phyloP scores from a whole-genome alignment of 108 stramenopile species.

The Pseudonitzschia delicatissima region DNA sequence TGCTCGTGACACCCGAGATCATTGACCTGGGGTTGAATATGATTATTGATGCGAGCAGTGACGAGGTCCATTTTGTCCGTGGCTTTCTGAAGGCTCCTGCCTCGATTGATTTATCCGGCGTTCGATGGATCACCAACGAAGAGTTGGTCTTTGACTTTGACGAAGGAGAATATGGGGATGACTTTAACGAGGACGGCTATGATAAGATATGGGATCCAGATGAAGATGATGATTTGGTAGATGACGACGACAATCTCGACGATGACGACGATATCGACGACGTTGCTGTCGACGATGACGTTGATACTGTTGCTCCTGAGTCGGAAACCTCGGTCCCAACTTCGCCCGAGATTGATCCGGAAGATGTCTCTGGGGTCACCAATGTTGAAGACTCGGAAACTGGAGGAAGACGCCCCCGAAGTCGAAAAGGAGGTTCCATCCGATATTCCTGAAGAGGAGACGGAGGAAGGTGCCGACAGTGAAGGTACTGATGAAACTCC shows the following conservation, averaged over 20 bases:
- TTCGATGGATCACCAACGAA: conserved; percentile 36
- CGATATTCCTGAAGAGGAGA: too few species aligned
- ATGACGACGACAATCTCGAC: not conserved
- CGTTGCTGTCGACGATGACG: too few species aligned
- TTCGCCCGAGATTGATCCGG: not conserved
- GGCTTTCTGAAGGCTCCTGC: conserved; percentile 69
- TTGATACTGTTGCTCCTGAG: not conserved
- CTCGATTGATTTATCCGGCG: conserved; percentile 48
- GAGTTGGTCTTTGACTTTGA: not conserved
- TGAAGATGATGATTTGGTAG: not conserved
- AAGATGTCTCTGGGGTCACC: not conserved
- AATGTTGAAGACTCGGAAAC: not conserved
- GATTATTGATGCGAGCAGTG: conserved; percentile 11
- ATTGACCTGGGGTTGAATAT: conserved; percentile 9
- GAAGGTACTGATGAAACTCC: too few species aligned
- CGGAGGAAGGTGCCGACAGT: too few species aligned
- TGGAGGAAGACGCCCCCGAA: too few species aligned
- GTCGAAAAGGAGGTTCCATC: too few species aligned
- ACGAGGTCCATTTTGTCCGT: conserved; percentile 29
- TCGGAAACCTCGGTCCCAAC: not conserved
- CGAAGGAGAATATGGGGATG: conserved; percentile 7
- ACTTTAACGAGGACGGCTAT: conserved; percentile 2
- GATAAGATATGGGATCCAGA: not conserved
- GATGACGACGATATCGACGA: not conserved
- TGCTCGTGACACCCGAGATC: conserved; percentile 8